Evolutionary conservation across 495 filamentous ascomycete genomes (phyloP).

Genomic region (Penicillium robsamsonii): DNA sequence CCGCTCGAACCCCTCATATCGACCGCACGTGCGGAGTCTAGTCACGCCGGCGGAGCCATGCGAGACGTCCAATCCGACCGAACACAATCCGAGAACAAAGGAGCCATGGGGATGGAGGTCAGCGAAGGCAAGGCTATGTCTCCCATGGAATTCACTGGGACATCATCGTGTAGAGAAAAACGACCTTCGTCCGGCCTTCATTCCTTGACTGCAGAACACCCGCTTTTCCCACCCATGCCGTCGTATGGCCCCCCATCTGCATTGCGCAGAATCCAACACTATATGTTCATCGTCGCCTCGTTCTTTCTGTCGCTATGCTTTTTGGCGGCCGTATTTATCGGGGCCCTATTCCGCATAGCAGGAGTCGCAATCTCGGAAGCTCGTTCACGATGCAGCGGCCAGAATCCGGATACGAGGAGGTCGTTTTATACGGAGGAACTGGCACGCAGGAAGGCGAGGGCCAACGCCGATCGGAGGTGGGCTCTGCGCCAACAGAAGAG

Average conservation of each 20-base stretch:
- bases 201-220: constrained; percentile 46
- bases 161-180: not conserved
- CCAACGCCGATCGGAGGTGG: constrained; percentile 61
- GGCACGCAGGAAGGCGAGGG: constrained; percentile 49
- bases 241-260: constrained; percentile 73
- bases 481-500: constrained; percentile 43
- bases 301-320: constrained; percentile 76
- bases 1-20: constrained; percentile 10
- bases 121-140: not conserved
- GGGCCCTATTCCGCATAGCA: constrained; percentile 63
- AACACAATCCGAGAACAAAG: not conserved
- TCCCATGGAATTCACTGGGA: not conserved
- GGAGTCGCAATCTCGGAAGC: constrained; percentile 46
- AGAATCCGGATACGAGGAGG: constrained; percentile 55
- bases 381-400: constrained; percentile 49
- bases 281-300: constrained; percentile 59
- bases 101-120: not conserved
- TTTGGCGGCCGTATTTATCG: constrained; percentile 70
- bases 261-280: constrained; percentile 61
- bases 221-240: constrained; percentile 84
- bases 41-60: constrained; percentile 4
- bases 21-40: constrained; percentile 10
- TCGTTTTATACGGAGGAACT: constrained; percentile 73
- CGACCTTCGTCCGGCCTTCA: not conserved
- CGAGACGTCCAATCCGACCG: not conserved